Base-by-base conservation (phyloP, 345 rosid species). In the Camelina hispida region DNA sequence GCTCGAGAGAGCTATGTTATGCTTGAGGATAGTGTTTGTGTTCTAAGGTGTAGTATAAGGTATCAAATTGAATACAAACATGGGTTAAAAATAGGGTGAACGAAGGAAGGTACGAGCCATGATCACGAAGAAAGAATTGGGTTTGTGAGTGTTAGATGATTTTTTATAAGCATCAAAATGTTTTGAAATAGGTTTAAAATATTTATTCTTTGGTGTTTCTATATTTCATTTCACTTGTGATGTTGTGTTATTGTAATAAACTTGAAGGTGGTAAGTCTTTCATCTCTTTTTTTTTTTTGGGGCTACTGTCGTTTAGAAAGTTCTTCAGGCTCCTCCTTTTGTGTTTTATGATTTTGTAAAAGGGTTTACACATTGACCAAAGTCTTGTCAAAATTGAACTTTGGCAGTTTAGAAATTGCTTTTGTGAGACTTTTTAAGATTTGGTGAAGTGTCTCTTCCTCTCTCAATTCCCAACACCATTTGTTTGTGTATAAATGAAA, bases 111-210 rank as follows among this genome's bases (percentile, higher is more conserved):
- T 47, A 48, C 40, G 47, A 44, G 78, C 28, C 30, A 56, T 55
- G 57, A 65, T 44, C 64, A 43, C 44, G 46, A 38, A 66, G 72
- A 56, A 46, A 46, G 20, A 84, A 75, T 83, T 82, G 84, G 84
- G 80, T 37, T 12, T 65, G 52, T 30, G 22, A 28, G 43, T 23
- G 66, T 57, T 66, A 66, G 61, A 20, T 44, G 20, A 43, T 43
- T 56, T 8, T 68, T 66, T 57, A 44, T 9, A 52, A 67, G 60
- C 16, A 22, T 71, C 25, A 35, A 37, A 40, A 3, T 5, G 17
- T 15, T 74, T 46, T 55, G 18, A 44, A 55, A 64, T 73, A 56
- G 65, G 51, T 48, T 57, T 59, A 12, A 55, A 12, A 55, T 55
- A 66, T 67, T 13, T 66, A 66, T 74, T 74, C 66, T 73, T 73